A percentile compares a stretch with the other conserved stretches of the same genome.
phyloP scores from a whole-genome alignment of 352 stramenopile species.

The Phytophthora colocasiae region DNA sequence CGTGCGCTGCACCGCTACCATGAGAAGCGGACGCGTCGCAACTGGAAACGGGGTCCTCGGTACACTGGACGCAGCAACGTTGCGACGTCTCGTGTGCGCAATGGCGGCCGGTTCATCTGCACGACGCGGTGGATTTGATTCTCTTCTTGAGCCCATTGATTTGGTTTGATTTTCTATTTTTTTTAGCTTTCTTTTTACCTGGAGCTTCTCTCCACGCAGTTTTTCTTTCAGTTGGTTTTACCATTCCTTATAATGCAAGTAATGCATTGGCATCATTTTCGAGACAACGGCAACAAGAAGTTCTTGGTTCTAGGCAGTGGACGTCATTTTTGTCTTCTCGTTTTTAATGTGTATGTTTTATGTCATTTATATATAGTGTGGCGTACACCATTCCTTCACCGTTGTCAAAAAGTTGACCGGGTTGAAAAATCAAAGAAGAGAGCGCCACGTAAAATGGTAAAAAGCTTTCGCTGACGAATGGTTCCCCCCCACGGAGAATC shows the following conservation, averaged over 20 bases:
- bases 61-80: slow-evolving; percentile 85
- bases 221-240: slow-evolving; percentile 42
- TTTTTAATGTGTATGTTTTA: no score
- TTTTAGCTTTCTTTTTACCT: slow-evolving; percentile 36
- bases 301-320: no score
- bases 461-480: not conserved
- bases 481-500: no score
- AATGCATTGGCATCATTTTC: slow-evolving; percentile 45
- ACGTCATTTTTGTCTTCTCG: not conserved
- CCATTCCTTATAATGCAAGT: slow-evolving; percentile 36
- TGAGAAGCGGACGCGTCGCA: slow-evolving; percentile 82
- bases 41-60: slow-evolving; percentile 85
- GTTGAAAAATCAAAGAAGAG: slow-evolving; percentile 21
- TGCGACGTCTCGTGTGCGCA: slow-evolving; percentile 79
- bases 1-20: slow-evolving; percentile 82
- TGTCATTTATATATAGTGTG: slow-evolving; percentile 2
- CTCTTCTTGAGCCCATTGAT: slow-evolving; percentile 36
- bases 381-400: slow-evolving; percentile 1
- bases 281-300: slow-evolving; percentile 18
- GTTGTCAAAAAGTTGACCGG: not conserved
- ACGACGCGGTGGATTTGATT: slow-evolving; percentile 84
- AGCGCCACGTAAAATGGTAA: slow-evolving; percentile 38
- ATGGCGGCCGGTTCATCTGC: slow-evolving; percentile 85
- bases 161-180: slow-evolving; percentile 37
- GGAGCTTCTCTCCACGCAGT: slow-evolving; percentile 45